Evolutionary conservation across 1,284 basidiomycete genomes (phyloP).

Genomic region (Puccinia novopanici): DNA sequence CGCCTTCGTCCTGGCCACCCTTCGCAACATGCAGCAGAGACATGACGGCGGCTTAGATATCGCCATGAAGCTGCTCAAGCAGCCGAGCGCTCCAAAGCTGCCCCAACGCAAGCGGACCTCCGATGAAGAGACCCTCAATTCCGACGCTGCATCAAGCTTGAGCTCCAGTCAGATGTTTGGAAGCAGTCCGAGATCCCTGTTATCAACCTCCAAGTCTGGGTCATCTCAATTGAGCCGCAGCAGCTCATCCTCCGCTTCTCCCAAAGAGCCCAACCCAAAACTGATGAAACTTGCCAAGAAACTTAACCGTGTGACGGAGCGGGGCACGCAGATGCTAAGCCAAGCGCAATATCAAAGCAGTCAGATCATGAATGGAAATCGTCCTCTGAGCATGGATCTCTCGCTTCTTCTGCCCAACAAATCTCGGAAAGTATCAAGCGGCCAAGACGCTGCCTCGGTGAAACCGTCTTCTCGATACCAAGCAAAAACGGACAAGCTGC

Average conservation of each 20-base stretch:
- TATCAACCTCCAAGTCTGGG: background rate
- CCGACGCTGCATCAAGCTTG: background rate
- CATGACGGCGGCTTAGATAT: slow-evolving; percentile 24
- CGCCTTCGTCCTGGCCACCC: slow-evolving; percentile 31
- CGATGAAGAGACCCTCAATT: background rate
- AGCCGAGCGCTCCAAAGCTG: background rate
- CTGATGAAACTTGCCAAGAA: slow-evolving; percentile 28
- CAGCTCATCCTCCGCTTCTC: slow-evolving; percentile 9
- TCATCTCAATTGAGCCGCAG: slow-evolving; percentile 11
- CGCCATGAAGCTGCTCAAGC: slow-evolving; percentile 11
- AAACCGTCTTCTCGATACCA: slow-evolving; percentile 8
- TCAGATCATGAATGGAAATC: slow-evolving; percentile 26
- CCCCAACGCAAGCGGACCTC: slow-evolving; percentile 1
- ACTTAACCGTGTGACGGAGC: slow-evolving; percentile 4
- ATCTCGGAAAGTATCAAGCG: slow-evolving; percentile 1
- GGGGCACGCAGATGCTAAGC: slow-evolving; percentile 1
- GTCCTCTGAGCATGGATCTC: background rate
- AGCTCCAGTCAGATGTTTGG: background rate
- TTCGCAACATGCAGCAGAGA: slow-evolving; percentile 35
- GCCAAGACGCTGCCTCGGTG: background rate
- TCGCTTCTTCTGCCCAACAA: slow-evolving; percentile 1
- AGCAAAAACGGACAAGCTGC: slow-evolving; percentile 12
- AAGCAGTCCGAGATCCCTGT: background rate
- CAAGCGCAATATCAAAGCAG: slow-evolving; percentile 12
- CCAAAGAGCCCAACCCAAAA: background rate